Evolutionary conservation across 345 rosid genomes (phyloP).

Genomic region (Lepidium sativum): DNA sequence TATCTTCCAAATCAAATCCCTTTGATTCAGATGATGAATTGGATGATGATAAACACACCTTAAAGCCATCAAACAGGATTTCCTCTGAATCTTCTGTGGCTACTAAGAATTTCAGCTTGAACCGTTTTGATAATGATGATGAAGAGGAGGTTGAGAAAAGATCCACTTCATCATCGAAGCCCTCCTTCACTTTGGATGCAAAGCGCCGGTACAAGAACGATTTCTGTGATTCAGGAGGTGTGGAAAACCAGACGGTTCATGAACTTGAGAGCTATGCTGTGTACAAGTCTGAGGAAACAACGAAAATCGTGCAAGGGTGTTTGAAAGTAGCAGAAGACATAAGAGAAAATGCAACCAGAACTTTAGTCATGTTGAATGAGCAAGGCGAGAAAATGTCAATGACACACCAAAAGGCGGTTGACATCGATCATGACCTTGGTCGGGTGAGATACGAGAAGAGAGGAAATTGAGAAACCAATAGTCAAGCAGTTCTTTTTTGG

Average conservation of each 20-base stretch:
- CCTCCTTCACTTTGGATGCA: conserved; percentile 21
- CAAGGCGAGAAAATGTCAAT: conserved; percentile 76
- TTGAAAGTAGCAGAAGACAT: conserved; percentile 83
- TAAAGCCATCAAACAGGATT: conserved; percentile 41
- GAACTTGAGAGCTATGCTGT: conserved; percentile 72
- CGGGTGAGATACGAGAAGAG: conserved; percentile 42
- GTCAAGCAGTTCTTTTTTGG: neutral
- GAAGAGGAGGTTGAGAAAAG: conserved; percentile 22
- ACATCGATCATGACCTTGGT: conserved; percentile 72
- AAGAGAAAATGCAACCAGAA: conserved; percentile 63
- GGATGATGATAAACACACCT: conserved; percentile 35
- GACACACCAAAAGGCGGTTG: conserved; percentile 56
- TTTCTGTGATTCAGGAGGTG: conserved; percentile 66
- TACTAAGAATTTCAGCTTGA: conserved; percentile 17
- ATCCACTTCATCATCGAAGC: conserved; percentile 24
- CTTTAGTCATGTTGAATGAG: conserved; percentile 70
- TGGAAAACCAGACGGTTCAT: conserved; percentile 75
- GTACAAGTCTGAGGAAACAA: conserved; percentile 81
- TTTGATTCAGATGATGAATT: conserved; percentile 68
- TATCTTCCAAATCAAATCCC: conserved; percentile 57
- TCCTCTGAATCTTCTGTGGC: conserved; percentile 42
- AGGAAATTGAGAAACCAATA: neutral
- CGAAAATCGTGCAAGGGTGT: conserved; percentile 68
- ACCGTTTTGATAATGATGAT: conserved; percentile 44
- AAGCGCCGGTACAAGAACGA: conserved; percentile 50